A percentile compares a stretch with the other conserved stretches of the same genome.
phyloP scores from a whole-genome alignment of 2,329 filamentous ascomycete species.

The Ophiostoma himal-ulmi region DNA sequence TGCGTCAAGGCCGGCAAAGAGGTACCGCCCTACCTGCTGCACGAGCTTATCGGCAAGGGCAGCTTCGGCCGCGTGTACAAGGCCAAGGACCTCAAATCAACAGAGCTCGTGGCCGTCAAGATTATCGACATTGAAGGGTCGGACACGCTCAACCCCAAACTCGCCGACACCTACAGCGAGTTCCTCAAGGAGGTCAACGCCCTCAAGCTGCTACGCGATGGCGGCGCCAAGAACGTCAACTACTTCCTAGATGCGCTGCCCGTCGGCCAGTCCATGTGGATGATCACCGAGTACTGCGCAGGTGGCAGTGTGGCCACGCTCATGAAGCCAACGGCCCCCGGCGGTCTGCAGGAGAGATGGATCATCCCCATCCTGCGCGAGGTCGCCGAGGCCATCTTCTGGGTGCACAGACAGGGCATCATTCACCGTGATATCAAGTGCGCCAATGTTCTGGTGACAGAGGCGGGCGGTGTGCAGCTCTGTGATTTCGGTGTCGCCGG shows the following conservation, averaged over 20 bases:
- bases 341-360: constrained; percentile 58
- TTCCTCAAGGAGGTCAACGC: constrained; percentile 64
- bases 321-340: constrained; percentile 61
- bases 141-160: constrained; percentile 60
- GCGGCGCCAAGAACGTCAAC: constrained; percentile 72
- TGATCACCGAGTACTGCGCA: constrained; percentile 80
- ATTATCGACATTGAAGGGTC: constrained; percentile 79
- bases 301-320: constrained; percentile 74
- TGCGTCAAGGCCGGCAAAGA: constrained; percentile 51
- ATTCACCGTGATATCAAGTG: constrained; percentile 69
- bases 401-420: constrained; percentile 63
- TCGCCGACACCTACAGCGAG: constrained; percentile 62
- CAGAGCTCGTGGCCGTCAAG: constrained; percentile 60
- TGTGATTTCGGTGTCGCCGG: constrained; percentile 82
- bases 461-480: constrained; percentile 69
- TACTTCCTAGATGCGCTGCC: constrained; percentile 72
- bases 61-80: constrained; percentile 65
- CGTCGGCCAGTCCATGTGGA: constrained; percentile 76
- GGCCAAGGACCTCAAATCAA: constrained; percentile 37
- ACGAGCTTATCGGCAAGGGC: constrained; percentile 63
- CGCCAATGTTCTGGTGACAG: constrained; percentile 74
- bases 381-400: constrained; percentile 59
- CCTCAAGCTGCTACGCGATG: constrained; percentile 66
- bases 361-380: constrained; percentile 36
- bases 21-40: constrained; percentile 55